Conservation (phyloP, 768 basidiomycete species). For the Favolaschia claudopus region DNA sequence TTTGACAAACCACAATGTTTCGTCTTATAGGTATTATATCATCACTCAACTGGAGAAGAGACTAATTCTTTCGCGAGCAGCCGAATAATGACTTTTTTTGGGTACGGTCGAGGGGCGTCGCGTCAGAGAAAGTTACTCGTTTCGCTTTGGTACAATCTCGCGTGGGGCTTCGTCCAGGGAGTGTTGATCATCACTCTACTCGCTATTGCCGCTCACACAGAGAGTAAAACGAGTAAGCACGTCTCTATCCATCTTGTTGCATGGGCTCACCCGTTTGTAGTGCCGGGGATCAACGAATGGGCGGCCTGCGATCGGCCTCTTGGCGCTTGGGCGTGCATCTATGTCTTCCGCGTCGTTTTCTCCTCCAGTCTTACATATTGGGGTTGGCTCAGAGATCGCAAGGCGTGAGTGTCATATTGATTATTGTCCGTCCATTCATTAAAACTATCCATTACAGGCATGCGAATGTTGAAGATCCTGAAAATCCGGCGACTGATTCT, state of each 20-base stretch:
- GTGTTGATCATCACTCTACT: conserved; percentile 58
- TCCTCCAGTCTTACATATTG: conserved; percentile 56
- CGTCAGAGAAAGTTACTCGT: conserved; percentile 56
- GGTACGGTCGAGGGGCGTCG: conserved; percentile 59
- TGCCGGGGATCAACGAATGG: conserved; percentile 51
- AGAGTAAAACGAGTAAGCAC: conserved; percentile 46
- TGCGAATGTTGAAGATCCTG: conserved; percentile 11
- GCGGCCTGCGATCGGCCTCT: conserved; percentile 60
- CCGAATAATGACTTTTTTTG: conserved; percentile 50
- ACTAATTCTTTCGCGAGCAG: too few relatives aligned
- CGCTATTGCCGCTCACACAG: conserved; percentile 46
- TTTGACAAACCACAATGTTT: conserved; percentile 35
- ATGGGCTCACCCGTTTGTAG: not conserved
- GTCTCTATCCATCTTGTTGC: not conserved
- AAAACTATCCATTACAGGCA: conserved; percentile 13
- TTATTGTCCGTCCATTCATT: not conserved
- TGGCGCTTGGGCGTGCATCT: conserved; percentile 64
- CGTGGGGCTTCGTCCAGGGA: conserved; percentile 59
- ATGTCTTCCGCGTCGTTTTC: conserved; percentile 56
- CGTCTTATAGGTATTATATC: too few relatives aligned
- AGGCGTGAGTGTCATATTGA: conserved; percentile 28
- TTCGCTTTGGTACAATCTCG: conserved; percentile 52
- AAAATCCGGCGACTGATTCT: conserved; percentile 7
- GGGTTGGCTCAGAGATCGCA: conserved; percentile 50
- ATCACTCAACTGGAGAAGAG: too few relatives aligned